phyloP scores from a whole-genome alignment of 1,139 yeast species.

The Hansenula lynferdii region DNA sequence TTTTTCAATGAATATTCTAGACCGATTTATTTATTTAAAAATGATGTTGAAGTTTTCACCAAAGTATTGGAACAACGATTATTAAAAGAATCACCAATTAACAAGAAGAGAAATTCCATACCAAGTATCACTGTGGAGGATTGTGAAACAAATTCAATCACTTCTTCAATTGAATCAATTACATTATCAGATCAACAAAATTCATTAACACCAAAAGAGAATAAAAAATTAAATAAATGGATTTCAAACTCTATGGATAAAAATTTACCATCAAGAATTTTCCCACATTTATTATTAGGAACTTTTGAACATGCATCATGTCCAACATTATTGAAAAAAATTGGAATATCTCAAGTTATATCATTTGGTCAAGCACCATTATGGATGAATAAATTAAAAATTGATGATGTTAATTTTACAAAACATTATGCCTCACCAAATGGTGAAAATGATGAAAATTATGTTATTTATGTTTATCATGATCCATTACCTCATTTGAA shows the following conservation, averaged over 20 bases:
- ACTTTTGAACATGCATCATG: slow-evolving; percentile 75
- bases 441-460: background rate
- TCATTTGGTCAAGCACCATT: slow-evolving; percentile 77
- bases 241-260: background rate
- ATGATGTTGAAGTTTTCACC: background rate
- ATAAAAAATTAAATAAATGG: background rate
- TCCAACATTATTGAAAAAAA: slow-evolving; percentile 49
- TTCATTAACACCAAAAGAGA: background rate
- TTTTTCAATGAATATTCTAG: background rate
- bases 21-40: slow-evolving; percentile 1
- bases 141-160: background rate
- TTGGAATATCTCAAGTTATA: slow-evolving; percentile 68
- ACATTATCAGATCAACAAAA: background rate
- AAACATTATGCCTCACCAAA: background rate
- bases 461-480: slow-evolving; percentile 1
- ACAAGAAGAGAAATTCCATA: too few species aligned
- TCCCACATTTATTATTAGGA: slow-evolving; percentile 80
- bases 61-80: background rate
- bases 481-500: background rate
- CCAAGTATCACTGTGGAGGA: background rate
- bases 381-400: slow-evolving; percentile 33
- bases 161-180: background rate
- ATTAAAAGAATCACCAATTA: background rate
- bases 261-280: slow-evolving; percentile 42
- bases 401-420: background rate